A percentile compares a stretch with the other conserved stretches of the same genome.
phyloP scores from a whole-genome alignment of 129 eudicot genomes.

The Dittrichia graveolens region DNA sequence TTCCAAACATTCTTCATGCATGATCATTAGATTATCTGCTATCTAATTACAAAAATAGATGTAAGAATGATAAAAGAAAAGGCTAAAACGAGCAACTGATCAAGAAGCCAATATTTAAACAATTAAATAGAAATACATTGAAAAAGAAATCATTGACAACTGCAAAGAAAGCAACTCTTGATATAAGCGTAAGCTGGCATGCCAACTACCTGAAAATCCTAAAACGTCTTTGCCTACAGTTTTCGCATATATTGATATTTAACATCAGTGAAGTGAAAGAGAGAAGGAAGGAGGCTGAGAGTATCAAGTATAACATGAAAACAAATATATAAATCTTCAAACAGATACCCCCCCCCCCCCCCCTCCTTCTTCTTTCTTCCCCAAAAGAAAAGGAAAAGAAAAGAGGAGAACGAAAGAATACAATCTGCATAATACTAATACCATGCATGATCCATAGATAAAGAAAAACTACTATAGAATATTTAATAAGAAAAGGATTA shows the following conservation, averaged over 20 bases:
- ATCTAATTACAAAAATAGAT: constrained; percentile 39
- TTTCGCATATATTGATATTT: too few relatives aligned
- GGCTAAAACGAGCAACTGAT: not conserved
- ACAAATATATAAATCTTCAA: too few relatives aligned
- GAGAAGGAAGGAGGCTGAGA: too few relatives aligned
- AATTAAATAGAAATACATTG: not conserved
- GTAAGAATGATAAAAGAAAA: not conserved
- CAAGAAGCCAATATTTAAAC: constrained; percentile 1
- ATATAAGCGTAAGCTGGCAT: not conserved
- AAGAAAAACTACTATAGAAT: not conserved
- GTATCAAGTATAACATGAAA: too few relatives aligned
- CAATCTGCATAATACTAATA: not conserved
- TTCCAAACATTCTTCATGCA: constrained; percentile 91
- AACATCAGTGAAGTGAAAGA: too few relatives aligned
- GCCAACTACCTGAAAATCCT: too few relatives aligned
- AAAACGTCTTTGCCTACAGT: too few relatives aligned
- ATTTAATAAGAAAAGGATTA: not conserved
- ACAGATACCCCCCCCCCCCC: too few relatives aligned
- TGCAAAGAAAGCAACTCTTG: too few relatives aligned
- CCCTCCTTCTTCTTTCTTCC: too few relatives aligned
- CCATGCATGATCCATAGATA: not conserved
- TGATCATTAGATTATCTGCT: constrained; percentile 67
- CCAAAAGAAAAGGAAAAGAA: not conserved
- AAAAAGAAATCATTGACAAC: too few relatives aligned
- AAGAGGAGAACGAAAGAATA: not conserved